These are phyloP conservation scores for Chrysosporium keratinophilum DNA, from an alignment of 2,329 filamentous ascomycete genomes.

Conservation along the genomic window DNA sequence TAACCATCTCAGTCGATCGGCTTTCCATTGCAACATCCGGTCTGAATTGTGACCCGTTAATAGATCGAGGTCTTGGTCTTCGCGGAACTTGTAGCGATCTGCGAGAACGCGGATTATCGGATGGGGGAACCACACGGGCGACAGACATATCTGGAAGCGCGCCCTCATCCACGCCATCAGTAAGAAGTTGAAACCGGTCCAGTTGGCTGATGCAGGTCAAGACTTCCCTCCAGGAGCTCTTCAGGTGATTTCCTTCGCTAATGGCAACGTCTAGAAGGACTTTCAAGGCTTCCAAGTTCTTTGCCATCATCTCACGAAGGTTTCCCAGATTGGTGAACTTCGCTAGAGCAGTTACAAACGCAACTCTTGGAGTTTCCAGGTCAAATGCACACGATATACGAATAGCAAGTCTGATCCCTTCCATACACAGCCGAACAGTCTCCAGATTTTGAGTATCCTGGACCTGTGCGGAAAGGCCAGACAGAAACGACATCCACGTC, in stretches of 20 bases:
- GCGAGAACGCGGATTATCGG: constrained; percentile 48
- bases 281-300: constrained; percentile 91
- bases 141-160: constrained; percentile 74
- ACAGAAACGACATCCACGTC: constrained; percentile 98
- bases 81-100: constrained; percentile 54
- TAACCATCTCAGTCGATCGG: constrained; percentile 83
- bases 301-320: constrained; percentile 84
- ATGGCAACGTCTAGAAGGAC: constrained; percentile 84
- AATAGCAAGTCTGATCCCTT: constrained; percentile 89
- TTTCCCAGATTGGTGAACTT: constrained; percentile 96
- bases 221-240: constrained; percentile 89
- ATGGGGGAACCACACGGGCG: constrained; percentile 55
- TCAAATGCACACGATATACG: constrained; percentile 90
- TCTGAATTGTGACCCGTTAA: constrained; percentile 47
- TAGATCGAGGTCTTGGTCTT: constrained; percentile 38
- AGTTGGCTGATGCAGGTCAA: constrained; percentile 92
- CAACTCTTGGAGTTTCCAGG: constrained; percentile 81
- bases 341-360: constrained; percentile 84
- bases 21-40: constrained; percentile 83
- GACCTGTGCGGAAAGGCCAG: constrained; percentile 81
- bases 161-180: constrained; percentile 85
- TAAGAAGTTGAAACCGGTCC: constrained; percentile 88
- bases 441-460: constrained; percentile 90
- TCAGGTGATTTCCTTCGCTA: constrained; percentile 80
- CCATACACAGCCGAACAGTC: constrained; percentile 82